Evolutionary conservation across 257 asterid species (phyloP).

Genomic region (Solanum pinnatisectum): DNA sequence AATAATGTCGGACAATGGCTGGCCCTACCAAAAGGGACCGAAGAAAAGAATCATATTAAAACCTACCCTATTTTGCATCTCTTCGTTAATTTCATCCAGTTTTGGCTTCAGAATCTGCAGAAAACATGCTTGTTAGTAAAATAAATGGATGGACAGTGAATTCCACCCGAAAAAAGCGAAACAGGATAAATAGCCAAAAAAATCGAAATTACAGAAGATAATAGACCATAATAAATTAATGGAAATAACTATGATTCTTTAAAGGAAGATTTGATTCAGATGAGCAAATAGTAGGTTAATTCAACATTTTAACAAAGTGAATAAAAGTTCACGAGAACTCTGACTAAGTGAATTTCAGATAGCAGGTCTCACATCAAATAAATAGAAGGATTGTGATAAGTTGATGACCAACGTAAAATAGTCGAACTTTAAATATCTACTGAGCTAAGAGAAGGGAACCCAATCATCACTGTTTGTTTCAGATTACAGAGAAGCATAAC

Average conservation of each 20-base stretch:
- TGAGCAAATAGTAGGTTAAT: background rate
- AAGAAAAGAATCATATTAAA: background rate
- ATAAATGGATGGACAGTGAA: background rate
- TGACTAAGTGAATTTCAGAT: background rate
- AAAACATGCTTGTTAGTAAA: background rate
- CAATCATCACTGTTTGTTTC: background rate
- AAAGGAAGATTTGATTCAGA: background rate
- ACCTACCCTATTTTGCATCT: constrained; percentile 64
- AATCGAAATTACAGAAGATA: background rate
- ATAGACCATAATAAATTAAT: background rate
- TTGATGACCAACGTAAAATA: background rate
- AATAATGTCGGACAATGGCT: background rate
- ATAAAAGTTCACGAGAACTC: background rate
- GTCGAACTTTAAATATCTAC: background rate
- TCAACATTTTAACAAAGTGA: background rate
- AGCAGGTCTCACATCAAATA: background rate
- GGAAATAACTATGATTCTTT: background rate
- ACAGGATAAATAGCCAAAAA: background rate
- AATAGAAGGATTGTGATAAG: background rate
- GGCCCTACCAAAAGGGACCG: background rate
- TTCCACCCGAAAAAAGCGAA: background rate
- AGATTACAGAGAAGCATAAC: background rate
- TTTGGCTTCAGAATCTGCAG: constrained; percentile 69
- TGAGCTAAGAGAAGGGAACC: background rate
- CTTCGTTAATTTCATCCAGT: constrained; percentile 66